phyloP scores from a whole-genome alignment of 495 filamentous ascomycete genomes.

The Penicillium manginii region DNA sequence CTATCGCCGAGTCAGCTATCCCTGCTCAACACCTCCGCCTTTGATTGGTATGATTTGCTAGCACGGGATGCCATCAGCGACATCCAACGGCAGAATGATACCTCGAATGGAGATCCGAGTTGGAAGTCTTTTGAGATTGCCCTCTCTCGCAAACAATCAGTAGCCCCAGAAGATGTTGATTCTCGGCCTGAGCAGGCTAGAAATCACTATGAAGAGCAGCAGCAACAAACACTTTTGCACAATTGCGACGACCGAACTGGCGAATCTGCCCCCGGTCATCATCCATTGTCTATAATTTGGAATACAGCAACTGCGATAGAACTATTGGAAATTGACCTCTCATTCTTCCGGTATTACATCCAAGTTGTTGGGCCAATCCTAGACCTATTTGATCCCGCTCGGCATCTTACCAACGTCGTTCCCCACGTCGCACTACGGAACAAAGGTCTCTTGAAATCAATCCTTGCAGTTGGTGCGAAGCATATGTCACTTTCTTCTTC shows the following conservation, averaged over 20 bases:
- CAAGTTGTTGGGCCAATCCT: slow-evolving; percentile 14
- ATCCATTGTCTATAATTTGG: slow-evolving; percentile 1
- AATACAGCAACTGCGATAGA: slow-evolving; percentile 6
- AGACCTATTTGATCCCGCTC: slow-evolving; percentile 21
- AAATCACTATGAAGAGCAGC: background rate
- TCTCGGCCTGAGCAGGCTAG: background rate
- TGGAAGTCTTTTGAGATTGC: slow-evolving; percentile 8
- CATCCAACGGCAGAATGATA: slow-evolving; percentile 2
- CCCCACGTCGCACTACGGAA: slow-evolving; percentile 24
- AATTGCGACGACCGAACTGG: background rate
- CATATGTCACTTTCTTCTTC: slow-evolving; percentile 20
- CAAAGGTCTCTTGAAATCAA: slow-evolving; percentile 20
- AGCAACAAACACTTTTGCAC: background rate
- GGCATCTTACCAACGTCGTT: slow-evolving; percentile 22
- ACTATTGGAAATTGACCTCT: slow-evolving; percentile 7
- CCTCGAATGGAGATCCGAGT: background rate
- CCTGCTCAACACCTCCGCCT: slow-evolving; percentile 19
- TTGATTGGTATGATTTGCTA: slow-evolving; percentile 24
- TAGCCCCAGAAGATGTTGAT: background rate
- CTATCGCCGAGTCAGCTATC: slow-evolving; percentile 14
- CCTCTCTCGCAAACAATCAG: background rate
- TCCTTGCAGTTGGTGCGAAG: slow-evolving; percentile 19
- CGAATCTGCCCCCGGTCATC: background rate
- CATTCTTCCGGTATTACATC: slow-evolving; percentile 14
- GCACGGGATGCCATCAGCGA: slow-evolving; percentile 24